Evolutionary conservation across 257 asterid genomes (phyloP).

Genomic region (Nemophila menziesii): DNA sequence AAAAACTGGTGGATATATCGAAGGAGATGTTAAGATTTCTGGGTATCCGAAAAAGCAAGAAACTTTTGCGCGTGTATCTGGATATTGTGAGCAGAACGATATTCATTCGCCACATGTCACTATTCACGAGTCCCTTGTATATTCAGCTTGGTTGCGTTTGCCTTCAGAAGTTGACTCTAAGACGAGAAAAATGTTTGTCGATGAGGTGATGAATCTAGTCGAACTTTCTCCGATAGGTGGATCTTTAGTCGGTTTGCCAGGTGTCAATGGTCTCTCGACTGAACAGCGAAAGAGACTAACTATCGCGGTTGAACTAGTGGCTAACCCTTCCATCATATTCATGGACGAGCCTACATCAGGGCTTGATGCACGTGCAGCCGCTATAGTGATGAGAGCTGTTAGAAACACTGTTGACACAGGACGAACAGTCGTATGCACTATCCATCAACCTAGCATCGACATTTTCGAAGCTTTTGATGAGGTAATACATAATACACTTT

Average conservation of each 20-base stretch:
- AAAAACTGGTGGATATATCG: slow-evolving; percentile 53
- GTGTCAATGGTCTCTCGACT: slow-evolving; percentile 49
- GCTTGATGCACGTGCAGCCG: too few relatives aligned
- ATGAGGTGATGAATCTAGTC: slow-evolving; percentile 50
- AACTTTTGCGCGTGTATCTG: slow-evolving; percentile 92
- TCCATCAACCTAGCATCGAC: too few relatives aligned
- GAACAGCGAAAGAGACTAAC: slow-evolving; percentile 73
- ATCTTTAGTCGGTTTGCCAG: slow-evolving; percentile 53
- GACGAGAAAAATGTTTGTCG: slow-evolving; percentile 44
- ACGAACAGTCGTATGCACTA: too few relatives aligned
- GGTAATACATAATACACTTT: slow-evolving; percentile 12
- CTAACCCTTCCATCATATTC: too few relatives aligned
- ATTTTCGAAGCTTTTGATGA: slow-evolving; percentile 57
- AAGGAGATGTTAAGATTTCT: slow-evolving; percentile 43
- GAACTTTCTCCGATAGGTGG: slow-evolving; percentile 40
- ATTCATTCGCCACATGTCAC: slow-evolving; percentile 91
- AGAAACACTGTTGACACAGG: too few relatives aligned
- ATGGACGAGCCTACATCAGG: too few relatives aligned
- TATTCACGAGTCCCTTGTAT: slow-evolving; percentile 42
- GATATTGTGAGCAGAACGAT: slow-evolving; percentile 96
- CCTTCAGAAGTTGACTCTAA: slow-evolving; percentile 24
- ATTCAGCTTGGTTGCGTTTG: slow-evolving; percentile 58
- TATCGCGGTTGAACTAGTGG: too few relatives aligned
- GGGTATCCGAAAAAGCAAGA: slow-evolving; percentile 69
- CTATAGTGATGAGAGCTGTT: too few relatives aligned